phyloP scores from a whole-genome alignment of 257 asterid genomes.

The Primulina huaijiensis region DNA sequence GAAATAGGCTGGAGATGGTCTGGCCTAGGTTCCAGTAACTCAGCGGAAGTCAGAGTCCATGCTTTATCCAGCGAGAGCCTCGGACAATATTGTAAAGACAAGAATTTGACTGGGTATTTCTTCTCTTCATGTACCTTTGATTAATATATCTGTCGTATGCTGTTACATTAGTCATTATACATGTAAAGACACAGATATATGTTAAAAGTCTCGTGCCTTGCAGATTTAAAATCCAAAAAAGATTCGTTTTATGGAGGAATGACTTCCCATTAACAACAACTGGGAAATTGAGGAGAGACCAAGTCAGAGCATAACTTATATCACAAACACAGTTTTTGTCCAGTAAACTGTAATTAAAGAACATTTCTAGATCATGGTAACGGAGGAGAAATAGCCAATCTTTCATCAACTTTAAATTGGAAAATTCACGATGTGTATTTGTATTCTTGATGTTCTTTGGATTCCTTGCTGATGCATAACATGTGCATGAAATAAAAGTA shows the following conservation, averaged over 20 bases:
- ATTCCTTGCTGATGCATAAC: no score
- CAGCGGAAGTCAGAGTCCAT: slow-evolving; percentile 23
- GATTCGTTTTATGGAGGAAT: slow-evolving; percentile 50
- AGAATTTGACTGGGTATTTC: slow-evolving; percentile 62
- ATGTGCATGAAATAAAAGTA: no score
- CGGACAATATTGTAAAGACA: slow-evolving; percentile 57
- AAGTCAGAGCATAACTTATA: slow-evolving; percentile 47
- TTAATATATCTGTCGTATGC: neutral
- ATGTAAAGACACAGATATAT: neutral
- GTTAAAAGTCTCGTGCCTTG: neutral
- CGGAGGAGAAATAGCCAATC: no score
- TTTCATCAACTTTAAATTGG: no score
- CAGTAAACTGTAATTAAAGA: slow-evolving; percentile 48
- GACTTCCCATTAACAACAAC: slow-evolving; percentile 71
- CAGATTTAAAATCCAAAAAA: slow-evolving; percentile 82
- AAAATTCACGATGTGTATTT: no score
- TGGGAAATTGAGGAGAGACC: slow-evolving; percentile 77
- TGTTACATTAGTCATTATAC: neutral
- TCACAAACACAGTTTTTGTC: slow-evolving; percentile 36
- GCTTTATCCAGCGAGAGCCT: slow-evolving; percentile 52
- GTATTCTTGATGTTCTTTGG: no score
- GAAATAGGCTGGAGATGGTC: slow-evolving; percentile 66
- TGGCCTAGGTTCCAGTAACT: slow-evolving; percentile 30
- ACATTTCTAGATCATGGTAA: no score
- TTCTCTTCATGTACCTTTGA: neutral